These are phyloP conservation scores for Coelastrella sp. DNA, from an alignment of 139 green algal species.

Conservation along the genomic window DNA sequence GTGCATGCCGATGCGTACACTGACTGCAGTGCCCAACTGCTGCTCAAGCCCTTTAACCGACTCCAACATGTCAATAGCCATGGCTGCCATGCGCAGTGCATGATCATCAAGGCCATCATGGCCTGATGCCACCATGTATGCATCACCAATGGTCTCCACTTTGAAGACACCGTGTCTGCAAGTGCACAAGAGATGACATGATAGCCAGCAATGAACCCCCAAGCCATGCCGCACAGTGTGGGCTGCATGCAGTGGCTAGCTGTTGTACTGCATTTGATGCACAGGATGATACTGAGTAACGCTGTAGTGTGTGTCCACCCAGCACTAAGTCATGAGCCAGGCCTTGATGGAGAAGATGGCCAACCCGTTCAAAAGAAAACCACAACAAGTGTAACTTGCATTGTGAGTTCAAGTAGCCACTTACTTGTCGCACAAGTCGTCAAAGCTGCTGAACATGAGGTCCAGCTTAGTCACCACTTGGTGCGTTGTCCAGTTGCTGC, in stretches of 20 bases:
- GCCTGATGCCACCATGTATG: constrained; percentile 22
- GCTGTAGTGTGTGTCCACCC: too few relatives aligned
- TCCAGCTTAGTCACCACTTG: constrained; percentile 27
- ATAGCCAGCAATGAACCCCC: too few relatives aligned
- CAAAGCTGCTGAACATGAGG: constrained; percentile 26
- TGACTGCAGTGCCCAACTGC: constrained; percentile 2
- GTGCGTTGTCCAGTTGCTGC: not conserved
- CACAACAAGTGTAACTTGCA: too few relatives aligned
- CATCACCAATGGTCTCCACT: constrained; percentile 32
- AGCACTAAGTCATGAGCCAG: too few relatives aligned
- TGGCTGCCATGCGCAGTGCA: constrained; percentile 17
- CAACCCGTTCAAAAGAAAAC: too few relatives aligned
- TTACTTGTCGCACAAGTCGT: constrained; percentile 35
- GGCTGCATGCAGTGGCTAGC: too few relatives aligned
- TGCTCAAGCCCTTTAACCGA: not conserved
- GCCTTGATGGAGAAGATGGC: too few relatives aligned
- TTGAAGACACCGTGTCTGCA: constrained; percentile 37
- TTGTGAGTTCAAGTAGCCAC: not conserved
- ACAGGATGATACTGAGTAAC: too few relatives aligned
- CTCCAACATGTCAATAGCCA: constrained; percentile 38
- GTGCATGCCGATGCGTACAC: constrained; percentile 34
- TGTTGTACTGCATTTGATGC: too few relatives aligned
- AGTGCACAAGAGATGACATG: not conserved
- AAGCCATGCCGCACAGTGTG: too few relatives aligned
- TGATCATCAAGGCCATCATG: constrained; percentile 12